Evolutionary conservation across 805 yeast genomes (phyloP), one percentile per base, ranked within the genome.

Genomic region (Maudiozyma barnettii): DNA sequence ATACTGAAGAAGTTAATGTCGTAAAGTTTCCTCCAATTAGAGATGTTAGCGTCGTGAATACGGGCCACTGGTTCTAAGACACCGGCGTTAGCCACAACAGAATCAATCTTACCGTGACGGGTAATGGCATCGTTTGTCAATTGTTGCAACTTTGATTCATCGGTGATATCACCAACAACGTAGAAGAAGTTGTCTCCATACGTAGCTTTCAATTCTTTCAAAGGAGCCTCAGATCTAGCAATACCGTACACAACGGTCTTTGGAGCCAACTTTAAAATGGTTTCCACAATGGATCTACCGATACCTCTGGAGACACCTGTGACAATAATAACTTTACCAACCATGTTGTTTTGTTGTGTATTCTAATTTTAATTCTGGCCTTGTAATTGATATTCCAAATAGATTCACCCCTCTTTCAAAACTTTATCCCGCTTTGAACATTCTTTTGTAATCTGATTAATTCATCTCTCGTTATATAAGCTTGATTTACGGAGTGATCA

Each of bases 1-100:
- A 83, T 75, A 3, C 93, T 76, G 61, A 89, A 88, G 63, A 84
- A 77, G 60, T 91, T 90, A 53, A 90, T 70, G 43, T 90, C 88
- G 58, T 76, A 89, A 21, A 82, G 67, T 41, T 60, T 62, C 51
- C 73, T 79, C 90, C 96, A 84, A 37, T 68, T 71, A 5, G 58
- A 66, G 2, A 84, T 61, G 44, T 78, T 69, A 7, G 54, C 49
- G 18, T 54, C 45, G n/a, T 52, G 51, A 30, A 85, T 77, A 18
- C 51, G 55, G 36, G 74, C 70, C 4, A 91, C 95, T 0, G 96
- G 96, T 20, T 81, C 90, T 50, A 91, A 68, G 0, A 82, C 79
- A 12, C 95, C 95, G 2, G 95, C 95, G 62, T 87, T 86, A 31
- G 87, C 82, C 38, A 87, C 72, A 18, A 85, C 61, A 0, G 85